A percentile compares a stretch with the other conserved stretches of the same genome.
Conservation (phyloP, 371 early-diverging fungal species). For the Mucor indicus region DNA sequence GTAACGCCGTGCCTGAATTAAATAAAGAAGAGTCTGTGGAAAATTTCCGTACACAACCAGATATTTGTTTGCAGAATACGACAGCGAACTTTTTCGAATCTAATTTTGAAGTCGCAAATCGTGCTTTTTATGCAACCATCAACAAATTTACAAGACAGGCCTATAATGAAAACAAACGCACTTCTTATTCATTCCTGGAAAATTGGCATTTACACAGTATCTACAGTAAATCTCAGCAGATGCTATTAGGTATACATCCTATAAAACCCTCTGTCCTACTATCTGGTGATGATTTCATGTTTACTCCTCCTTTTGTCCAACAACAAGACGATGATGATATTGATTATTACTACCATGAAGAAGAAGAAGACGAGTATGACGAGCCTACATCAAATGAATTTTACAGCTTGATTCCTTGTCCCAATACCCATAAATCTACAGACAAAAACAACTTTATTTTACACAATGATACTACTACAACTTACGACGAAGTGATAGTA, state of each 20-base stretch:
- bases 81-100: too few species aligned
- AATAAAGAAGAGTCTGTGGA: too few species aligned
- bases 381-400: too few species aligned
- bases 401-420: slow-evolving; percentile 17
- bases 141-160: slow-evolving; percentile 36
- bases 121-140: slow-evolving; percentile 45
- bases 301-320: slow-evolving; percentile 38
- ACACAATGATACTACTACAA: too few species aligned
- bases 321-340: slow-evolving; percentile 6
- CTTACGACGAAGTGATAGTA: too few species aligned
- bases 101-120: slow-evolving; percentile 32
- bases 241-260: slow-evolving; percentile 31
- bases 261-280: slow-evolving; percentile 35
- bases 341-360: too few species aligned
- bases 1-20: too few species aligned
- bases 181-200: slow-evolving; percentile 38
- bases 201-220: slow-evolving; percentile 45
- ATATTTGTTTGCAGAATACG: too few species aligned
- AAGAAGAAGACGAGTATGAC: slow-evolving; percentile 4
- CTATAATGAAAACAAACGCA: slow-evolving; percentile 18
- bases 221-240: slow-evolving; percentile 49
- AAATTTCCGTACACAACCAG: too few species aligned
- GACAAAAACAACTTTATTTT: too few species aligned
- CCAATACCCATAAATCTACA: too few species aligned
- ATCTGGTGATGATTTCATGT: slow-evolving; percentile 46